Evolutionary conservation across 148 eudicot species (phyloP).

Genomic region (Fallopia convolvulus): DNA sequence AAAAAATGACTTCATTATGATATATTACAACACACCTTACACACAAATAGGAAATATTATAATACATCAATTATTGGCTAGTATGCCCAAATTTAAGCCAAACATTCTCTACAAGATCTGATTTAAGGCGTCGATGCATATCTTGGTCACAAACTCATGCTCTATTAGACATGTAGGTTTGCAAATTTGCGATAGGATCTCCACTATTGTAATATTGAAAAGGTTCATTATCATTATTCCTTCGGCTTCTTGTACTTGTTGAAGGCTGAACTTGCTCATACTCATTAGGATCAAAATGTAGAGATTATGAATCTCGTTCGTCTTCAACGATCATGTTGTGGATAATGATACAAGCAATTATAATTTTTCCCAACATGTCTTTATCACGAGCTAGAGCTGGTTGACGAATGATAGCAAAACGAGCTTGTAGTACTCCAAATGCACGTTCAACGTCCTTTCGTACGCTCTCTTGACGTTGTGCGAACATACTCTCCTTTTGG

Average conservation of each 20-base stretch:
- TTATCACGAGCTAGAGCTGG: background rate
- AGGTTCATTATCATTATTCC: background rate
- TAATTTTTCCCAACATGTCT: background rate
- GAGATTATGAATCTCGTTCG: background rate
- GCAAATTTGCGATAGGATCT: background rate
- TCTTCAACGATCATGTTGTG: slow-evolving; percentile 16
- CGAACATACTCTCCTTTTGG: background rate
- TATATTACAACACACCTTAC: too few relatives aligned
- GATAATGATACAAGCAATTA: slow-evolving; percentile 5
- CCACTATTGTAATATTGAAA: background rate
- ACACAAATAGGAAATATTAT: too few relatives aligned
- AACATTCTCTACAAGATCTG: background rate
- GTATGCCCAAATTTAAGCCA: background rate
- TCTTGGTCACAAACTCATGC: background rate
- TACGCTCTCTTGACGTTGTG: background rate
- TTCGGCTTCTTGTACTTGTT: background rate
- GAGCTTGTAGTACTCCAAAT: too few relatives aligned
- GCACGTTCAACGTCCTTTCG: slow-evolving; percentile 14
- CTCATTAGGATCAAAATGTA: background rate
- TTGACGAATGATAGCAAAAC: background rate
- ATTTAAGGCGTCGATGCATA: background rate
- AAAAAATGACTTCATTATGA: too few relatives aligned
- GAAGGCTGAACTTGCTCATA: background rate
- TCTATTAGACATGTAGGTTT: background rate
- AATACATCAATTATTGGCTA: too few relatives aligned